Evolutionary conservation across 495 filamentous ascomycete species (phyloP).

Genomic region (Lasiosphaeria miniovina): DNA sequence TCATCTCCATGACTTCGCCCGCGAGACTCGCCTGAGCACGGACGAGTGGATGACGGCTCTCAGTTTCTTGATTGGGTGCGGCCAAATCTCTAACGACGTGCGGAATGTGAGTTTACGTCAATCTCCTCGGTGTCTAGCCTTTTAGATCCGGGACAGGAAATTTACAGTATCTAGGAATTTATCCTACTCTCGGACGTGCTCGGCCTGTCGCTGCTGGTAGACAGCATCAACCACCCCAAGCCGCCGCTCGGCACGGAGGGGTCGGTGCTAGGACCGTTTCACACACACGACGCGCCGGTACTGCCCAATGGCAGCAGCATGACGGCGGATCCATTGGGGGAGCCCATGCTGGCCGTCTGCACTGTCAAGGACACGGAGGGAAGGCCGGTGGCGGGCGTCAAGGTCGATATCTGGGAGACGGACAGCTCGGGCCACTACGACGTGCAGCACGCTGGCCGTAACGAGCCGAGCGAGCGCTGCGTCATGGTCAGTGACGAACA

Average conservation of each 20-base stretch:
- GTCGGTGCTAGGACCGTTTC: constrained; percentile 89
- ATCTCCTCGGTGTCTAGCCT: neutral
- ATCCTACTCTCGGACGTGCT: constrained; percentile 91
- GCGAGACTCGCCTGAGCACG: constrained; percentile 74
- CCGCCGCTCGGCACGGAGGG: constrained; percentile 73
- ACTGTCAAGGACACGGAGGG: constrained; percentile 67
- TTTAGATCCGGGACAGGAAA: neutral
- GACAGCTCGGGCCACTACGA: constrained; percentile 86
- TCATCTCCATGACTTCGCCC: constrained; percentile 79
- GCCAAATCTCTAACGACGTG: constrained; percentile 68
- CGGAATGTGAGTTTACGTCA: constrained; percentile 36
- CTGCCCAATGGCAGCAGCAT: constrained; percentile 64
- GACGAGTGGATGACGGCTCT: constrained; percentile 77
- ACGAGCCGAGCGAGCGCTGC: constrained; percentile 75
- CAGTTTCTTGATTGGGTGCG: constrained; percentile 67
- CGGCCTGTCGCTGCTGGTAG: constrained; percentile 84
- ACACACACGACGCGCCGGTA: constrained; percentile 79
- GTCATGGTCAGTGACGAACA: constrained; percentile 68
- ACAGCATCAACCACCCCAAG: constrained; percentile 90
- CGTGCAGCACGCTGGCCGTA: constrained; percentile 71
- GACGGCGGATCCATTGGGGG: constrained; percentile 66
- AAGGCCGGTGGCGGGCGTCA: constrained; percentile 63
- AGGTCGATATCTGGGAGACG: constrained; percentile 93
- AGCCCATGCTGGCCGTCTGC: constrained; percentile 74
- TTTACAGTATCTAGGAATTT: constrained; percentile 62